These are phyloP conservation scores for Helianthus tuberosus DNA, from an alignment of 129 eudicot species.

Conservation along the genomic window DNA sequence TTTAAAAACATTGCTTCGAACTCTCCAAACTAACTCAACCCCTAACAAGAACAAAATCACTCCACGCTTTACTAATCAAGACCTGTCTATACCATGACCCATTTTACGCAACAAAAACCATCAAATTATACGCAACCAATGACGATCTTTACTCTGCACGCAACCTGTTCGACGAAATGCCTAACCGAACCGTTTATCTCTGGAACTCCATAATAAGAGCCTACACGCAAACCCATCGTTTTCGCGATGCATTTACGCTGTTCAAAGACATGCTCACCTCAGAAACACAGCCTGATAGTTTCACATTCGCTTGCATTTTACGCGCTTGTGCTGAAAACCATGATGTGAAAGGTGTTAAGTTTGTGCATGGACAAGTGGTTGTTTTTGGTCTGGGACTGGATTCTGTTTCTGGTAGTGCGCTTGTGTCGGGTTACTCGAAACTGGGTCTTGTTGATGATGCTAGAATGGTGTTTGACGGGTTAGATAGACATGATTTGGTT, in stretches of 20 bases:
- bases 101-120: slow-evolving; percentile 66
- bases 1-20: too few species aligned
- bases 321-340: slow-evolving; percentile 59
- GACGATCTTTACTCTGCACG: slow-evolving; percentile 61
- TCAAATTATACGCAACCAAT: slow-evolving; percentile 65
- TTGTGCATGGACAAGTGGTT: slow-evolving; percentile 63
- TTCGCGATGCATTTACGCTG: slow-evolving; percentile 49
- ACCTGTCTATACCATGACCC: slow-evolving; percentile 60
- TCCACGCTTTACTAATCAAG: slow-evolving; percentile 64
- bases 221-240: slow-evolving; percentile 53
- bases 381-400: slow-evolving; percentile 48
- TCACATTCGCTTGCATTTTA: slow-evolving; percentile 70
- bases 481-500: slow-evolving; percentile 59
- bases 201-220: slow-evolving; percentile 94
- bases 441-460: slow-evolving; percentile 56
- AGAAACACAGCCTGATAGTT: slow-evolving; percentile 62
- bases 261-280: slow-evolving; percentile 53
- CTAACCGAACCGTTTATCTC: slow-evolving; percentile 55
- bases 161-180: slow-evolving; percentile 66
- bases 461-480: slow-evolving; percentile 44
- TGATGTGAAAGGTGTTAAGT: slow-evolving; percentile 39
- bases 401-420: slow-evolving; percentile 60
- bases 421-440: slow-evolving; percentile 77
- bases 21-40: slow-evolving; percentile 57
- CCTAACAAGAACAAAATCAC: slow-evolving; percentile 47